Conservation (phyloP, 2,329 filamentous ascomycete genomes). For the Sporothrix luriei region DNA sequence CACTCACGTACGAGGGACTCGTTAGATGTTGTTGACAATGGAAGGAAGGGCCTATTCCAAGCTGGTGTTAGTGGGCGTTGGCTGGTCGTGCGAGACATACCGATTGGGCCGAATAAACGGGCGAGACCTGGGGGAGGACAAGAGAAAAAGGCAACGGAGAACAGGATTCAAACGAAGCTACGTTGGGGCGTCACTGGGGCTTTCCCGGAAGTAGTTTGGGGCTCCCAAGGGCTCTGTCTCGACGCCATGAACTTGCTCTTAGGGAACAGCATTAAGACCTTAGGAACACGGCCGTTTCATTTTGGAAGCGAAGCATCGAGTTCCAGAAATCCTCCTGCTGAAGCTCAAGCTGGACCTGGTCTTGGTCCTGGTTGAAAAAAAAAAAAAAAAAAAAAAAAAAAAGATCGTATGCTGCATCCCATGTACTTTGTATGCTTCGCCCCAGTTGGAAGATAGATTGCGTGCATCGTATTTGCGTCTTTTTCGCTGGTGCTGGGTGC, state of each 20-base stretch:
- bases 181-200: neutral
- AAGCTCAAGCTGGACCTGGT: neutral
- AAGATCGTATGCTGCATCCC: neutral
- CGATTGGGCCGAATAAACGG: neutral
- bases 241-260: neutral
- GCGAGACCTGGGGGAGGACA: neutral
- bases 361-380: too few relatives aligned
- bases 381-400: neutral
- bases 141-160: neutral
- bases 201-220: neutral
- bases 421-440: neutral
- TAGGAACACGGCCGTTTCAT: slow-evolving; percentile 21
- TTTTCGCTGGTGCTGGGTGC: too few relatives aligned
- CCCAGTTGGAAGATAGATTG: too few relatives aligned
- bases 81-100: neutral
- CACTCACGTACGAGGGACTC: too few relatives aligned
- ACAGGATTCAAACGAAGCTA: slow-evolving; percentile 17
- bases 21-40: neutral
- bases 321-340: too few relatives aligned
- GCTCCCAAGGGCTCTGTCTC: neutral
- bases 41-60: neutral
- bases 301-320: slow-evolving; percentile 1
- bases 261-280: neutral
- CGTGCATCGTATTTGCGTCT: neutral
- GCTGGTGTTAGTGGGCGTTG: neutral